phyloP scores from a whole-genome alignment of 495 filamentous ascomycete genomes.

The Tuber aestivum region DNA sequence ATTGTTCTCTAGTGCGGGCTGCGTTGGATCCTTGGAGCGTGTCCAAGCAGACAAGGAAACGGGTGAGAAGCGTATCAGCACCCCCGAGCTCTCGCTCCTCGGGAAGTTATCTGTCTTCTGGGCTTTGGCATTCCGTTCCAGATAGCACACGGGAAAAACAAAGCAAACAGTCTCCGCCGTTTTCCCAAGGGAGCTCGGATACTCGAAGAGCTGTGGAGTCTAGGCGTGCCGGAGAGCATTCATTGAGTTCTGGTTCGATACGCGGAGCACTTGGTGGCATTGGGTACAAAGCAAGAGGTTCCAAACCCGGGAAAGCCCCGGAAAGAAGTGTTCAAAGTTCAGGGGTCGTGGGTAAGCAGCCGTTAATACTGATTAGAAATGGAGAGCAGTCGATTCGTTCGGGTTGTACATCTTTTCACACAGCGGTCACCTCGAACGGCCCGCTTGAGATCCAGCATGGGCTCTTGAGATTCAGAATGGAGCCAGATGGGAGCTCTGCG shows the following conservation, averaged over 20 bases:
- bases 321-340: background rate
- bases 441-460: background rate
- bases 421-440: background rate
- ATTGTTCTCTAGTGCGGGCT: background rate
- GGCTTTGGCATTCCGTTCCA: background rate
- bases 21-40: background rate
- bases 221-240: background rate
- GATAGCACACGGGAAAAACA: background rate
- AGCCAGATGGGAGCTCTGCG: background rate
- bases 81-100: background rate
- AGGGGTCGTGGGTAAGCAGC: background rate
- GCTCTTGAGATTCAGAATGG: background rate
- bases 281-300: background rate
- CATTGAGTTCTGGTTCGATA: background rate
- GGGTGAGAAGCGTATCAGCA: background rate
- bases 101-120: background rate
- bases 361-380: background rate
- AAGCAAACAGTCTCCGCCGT: background rate
- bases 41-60: background rate
- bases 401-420: background rate
- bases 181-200: background rate
- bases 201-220: too few species aligned
- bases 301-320: background rate
- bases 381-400: background rate
- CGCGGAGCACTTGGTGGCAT: background rate